Evolutionary conservation across 495 filamentous ascomycete genomes (phyloP), one percentile per base, ranked within the genome.

Genomic region (Letharia lupina): DNA sequence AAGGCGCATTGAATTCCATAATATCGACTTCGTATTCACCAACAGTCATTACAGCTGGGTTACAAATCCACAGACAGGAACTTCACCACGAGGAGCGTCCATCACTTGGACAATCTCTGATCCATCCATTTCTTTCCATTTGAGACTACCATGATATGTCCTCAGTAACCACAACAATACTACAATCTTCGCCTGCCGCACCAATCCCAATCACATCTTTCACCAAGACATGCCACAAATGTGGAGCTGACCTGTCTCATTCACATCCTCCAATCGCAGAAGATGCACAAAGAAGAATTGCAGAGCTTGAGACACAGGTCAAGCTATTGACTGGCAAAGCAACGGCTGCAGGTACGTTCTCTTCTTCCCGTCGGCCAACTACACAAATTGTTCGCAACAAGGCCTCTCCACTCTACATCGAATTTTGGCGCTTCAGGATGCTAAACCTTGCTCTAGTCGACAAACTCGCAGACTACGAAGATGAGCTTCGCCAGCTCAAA

Each of bases 391-490:
- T 20, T 54, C 45, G 33, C 52, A 60, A 40, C 65, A 54, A 39
- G n/a, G 41, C 61, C 48, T 31, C 39, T 65, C 33, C 23, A 33
- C 33, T 33, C 47, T 20, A 47, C 31, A 28, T n/a, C 33, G 41
- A 66, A 11, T 35, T 16, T 40, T 54, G 23, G 15, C 31, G 48
- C 39, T 28, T 18, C n/a, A 12, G 35, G 4, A 1, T 61, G 20
- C 57, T 66, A n/a, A 66, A 39, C 2, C 10, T 40, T 9, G 12
- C 41, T 35, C 8, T 70, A 86, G 83, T 81, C 64, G 87, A 91
- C 77, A 89, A 91, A 79, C 86, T 91, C 76, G 89, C 91, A 72
- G 90, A 96, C 78, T 96, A 96, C 82, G 94, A 98, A 82, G 90
- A 95, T 74, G 91, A 96, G 76, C 77, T 96, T 11, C 83, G 82